Percentiles rank a stretch among this genome's conserved stretches.
phyloP scores from a whole-genome alignment of 169 alveolate genomes.

The Plasmodium ovale region DNA sequence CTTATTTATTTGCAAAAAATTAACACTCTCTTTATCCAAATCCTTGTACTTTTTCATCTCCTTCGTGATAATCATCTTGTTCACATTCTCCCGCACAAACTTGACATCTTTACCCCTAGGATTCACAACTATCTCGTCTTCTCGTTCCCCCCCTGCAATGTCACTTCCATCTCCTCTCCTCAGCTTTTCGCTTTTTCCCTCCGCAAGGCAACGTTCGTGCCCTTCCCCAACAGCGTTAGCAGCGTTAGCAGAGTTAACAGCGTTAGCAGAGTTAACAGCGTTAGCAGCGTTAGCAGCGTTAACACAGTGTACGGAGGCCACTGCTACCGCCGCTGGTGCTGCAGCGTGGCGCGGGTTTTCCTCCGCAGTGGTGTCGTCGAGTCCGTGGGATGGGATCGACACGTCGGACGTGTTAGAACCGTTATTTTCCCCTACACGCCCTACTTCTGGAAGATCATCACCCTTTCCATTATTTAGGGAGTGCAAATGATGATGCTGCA shows the following conservation, averaged over 20 bases:
- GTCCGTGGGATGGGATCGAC: not conserved
- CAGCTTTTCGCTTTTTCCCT: not conserved
- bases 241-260: not conserved
- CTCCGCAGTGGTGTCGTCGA: not conserved
- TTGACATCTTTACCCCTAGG: constrained; percentile 68
- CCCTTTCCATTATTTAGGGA: constrained; percentile 5
- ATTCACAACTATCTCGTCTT: constrained; percentile 26
- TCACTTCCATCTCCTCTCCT: not conserved
- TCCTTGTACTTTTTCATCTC: constrained; percentile 74
- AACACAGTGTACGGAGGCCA: not conserved
- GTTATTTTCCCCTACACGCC: no score
- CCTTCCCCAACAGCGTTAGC: not conserved
- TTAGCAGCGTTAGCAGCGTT: not conserved
- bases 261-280: not conserved
- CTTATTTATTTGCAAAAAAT: constrained; percentile 84
- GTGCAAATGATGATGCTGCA: constrained; percentile 68
- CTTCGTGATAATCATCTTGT: constrained; percentile 63
- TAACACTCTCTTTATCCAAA: constrained; percentile 75
- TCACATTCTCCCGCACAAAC: constrained; percentile 60
- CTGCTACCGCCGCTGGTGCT: not conserved
- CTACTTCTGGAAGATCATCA: not conserved
- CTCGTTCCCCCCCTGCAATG: not conserved
- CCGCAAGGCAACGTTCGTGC: not conserved
- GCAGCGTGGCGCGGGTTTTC: not conserved
- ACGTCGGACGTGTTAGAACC: not conserved